Base-by-base conservation (phyloP, 768 basidiomycete species). In the Rhizopogon rudus region DNA sequence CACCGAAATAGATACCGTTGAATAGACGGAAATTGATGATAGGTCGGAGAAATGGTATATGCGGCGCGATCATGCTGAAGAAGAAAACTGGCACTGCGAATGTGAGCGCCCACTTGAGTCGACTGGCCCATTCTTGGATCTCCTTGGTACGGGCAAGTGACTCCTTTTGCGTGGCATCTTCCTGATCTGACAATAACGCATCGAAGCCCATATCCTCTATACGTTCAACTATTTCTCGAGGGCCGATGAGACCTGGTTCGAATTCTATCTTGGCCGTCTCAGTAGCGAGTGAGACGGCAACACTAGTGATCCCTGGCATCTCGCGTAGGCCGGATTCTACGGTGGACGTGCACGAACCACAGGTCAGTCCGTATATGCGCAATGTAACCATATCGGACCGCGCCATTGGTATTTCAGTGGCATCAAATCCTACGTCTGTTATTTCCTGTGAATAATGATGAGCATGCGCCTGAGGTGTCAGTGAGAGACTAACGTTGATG, bases 71-170 rank as follows among this genome's bases (percentile, higher is more conserved):
- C 95, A 98, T 98, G 57, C 81, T 78, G 52, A 98, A 73, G 68
- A 97, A 82, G 73, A 98, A 98, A 40, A 95, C 93, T n/a, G 97
- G 97, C 0, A 95, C 58, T 50, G 93, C 93, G 65, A 99, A 96
- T 8, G 74, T 63, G 29, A 87, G 59, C 66, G 86, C 83, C 77
- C 84, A 85, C 37, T 82, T 66, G 74, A 98, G 86, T 22, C 93
- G 86, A 17, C 71, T 71, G 43, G 82, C 77, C 97, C 97, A 99
- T 65, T 95, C 88, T 60, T 88, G 79, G 41, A 98, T 87, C 70
- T 98, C 97, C 71, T 92, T 93, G 31, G 88, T 87, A 9, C 91
- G 85, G 3, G 87, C 87, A 53, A 97, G 85, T 1, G 92, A 93
- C 52, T 84, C 84, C 9, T 92, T 75, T 68, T 97, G 93, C 6